Base-by-base conservation (phyloP, 371 early-diverging fungal genomes). In the Lichtheimia ramosa region DNA sequence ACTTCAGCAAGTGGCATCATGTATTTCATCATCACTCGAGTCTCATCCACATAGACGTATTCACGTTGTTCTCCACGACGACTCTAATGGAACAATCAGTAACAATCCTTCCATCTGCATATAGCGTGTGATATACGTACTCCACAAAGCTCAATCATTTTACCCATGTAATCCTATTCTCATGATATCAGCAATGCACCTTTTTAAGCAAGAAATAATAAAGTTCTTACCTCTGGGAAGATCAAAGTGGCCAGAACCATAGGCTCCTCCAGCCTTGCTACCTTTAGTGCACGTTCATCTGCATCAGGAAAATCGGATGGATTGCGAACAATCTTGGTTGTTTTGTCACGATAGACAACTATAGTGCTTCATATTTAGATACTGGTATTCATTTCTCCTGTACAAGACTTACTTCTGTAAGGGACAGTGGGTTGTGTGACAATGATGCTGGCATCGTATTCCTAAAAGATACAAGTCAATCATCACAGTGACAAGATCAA, bases 371-470 rank as follows among this genome's bases (percentile, higher is more conserved):
- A 34, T 34, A 34, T 2, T 34, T 2, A 34, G 34, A 34, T 0
- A 8, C 10, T 28, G 6, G 10, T 4, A 34, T 34, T 10, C 34
- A 34, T 34, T 8, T 8, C 6, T 8, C 10, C 34, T 8, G 2
- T 34, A 14, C 5, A 18, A 34, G 39, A 59, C 48, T 43, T 59
- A 73, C 90, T 79, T 74, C 83, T 82, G 67, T 93, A 97, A 10
- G 96, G 92, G 23, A 97, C 98, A 0, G 96, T 96, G 0, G 98
- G 98, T 51, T 91, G 86, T 5, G 97, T 96, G 53, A 94, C 86
- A 65, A 98, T 92, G 18, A 97, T 89, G 56, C 88, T 88, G 24
- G 95, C 91, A 42, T 89, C 91, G 70, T 95, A 92, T 84, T 98
- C 98, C 82, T 88, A 58, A 8, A 5, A 58, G 13, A 16, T 34